Evolutionary conservation across 208 protist species (phyloP).

Genomic region (Crithidia sp.): DNA sequence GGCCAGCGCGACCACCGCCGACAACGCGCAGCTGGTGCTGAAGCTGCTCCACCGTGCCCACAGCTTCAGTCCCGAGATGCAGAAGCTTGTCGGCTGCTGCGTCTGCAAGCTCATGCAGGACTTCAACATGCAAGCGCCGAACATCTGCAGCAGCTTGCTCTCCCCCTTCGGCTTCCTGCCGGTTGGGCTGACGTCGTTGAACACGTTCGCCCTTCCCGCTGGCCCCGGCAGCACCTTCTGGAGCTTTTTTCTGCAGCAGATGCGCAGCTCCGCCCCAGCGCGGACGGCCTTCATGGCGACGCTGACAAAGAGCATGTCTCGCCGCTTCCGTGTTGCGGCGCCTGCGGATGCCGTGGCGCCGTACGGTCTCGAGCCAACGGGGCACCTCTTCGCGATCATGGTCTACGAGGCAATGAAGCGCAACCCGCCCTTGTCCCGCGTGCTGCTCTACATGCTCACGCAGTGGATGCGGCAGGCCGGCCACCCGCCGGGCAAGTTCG

Average conservation of each 20-base stretch:
- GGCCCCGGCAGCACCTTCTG: conserved; percentile 88
- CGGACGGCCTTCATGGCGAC: conserved; percentile 86
- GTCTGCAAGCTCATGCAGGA: conserved; percentile 92
- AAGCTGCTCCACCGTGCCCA: conserved; percentile 86
- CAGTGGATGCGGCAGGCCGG: conserved; percentile 81
- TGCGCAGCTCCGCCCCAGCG: conserved; percentile 81
- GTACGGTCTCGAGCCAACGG: conserved; percentile 62
- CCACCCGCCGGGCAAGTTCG: conserved; percentile 81
- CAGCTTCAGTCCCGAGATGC: conserved; percentile 81
- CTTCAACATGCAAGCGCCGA: conserved; percentile 90
- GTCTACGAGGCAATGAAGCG: conserved; percentile 91
- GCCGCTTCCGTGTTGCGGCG: conserved; percentile 81
- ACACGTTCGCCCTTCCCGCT: conserved; percentile 80
- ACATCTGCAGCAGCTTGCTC: conserved; percentile 78
- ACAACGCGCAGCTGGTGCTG: conserved; percentile 89
- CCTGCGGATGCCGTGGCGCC: conserved; percentile 69
- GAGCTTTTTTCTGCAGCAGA: conserved; percentile 86
- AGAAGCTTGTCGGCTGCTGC: conserved; percentile 88
- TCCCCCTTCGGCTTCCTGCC: conserved; percentile 82
- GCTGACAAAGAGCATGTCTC: conserved; percentile 80
- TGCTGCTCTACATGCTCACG: conserved; percentile 86
- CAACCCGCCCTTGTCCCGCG: conserved; percentile 75
- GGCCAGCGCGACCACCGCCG: conserved; percentile 65
- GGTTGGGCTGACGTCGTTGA: conserved; percentile 64
- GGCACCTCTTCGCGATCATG: conserved; percentile 85